Percentiles rank a stretch among this genome's conserved stretches.
phyloP scores from a whole-genome alignment of 2,329 filamentous ascomycete genomes.

The Juglanconis oblonga region DNA sequence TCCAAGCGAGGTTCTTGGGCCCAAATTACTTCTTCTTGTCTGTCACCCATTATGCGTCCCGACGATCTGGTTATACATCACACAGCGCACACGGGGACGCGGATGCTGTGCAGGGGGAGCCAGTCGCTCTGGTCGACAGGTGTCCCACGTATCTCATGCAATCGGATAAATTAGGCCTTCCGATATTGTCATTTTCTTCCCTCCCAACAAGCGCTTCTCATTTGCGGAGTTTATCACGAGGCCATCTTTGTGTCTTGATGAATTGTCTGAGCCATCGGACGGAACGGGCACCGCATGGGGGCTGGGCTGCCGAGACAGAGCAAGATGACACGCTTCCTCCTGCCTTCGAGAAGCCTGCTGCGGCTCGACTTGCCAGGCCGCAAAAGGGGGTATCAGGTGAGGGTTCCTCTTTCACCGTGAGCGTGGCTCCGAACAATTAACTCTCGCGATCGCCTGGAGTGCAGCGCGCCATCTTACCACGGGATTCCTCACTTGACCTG shows the following conservation, averaged over 20 bases:
- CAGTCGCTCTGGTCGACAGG: neutral
- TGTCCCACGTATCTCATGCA: constrained; percentile 1
- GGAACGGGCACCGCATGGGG: neutral
- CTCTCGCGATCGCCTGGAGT: neutral
- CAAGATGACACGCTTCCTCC: neutral
- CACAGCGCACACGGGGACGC: constrained; percentile 8
- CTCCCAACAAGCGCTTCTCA: neutral
- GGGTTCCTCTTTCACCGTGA: neutral
- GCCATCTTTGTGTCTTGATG: neutral
- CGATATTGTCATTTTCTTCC: neutral
- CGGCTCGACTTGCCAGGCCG: constrained; percentile 13
- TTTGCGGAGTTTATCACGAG: neutral
- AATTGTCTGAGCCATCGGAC: neutral
- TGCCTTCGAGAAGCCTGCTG: neutral
- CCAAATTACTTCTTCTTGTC: neutral
- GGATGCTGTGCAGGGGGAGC: constrained; percentile 7
- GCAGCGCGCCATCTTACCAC: constrained; percentile 1
- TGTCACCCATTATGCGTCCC: constrained; percentile 4
- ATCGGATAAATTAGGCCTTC: neutral
- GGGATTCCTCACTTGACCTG: constrained; percentile 15
- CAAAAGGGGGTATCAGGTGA: neutral
- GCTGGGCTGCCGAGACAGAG: constrained; percentile 4
- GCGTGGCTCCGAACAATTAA: neutral
- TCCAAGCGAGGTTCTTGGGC: neutral
- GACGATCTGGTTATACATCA: constrained; percentile 17